Base-by-base conservation (phyloP, 805 yeast genomes). In the Spathaspora passalidarum region DNA sequence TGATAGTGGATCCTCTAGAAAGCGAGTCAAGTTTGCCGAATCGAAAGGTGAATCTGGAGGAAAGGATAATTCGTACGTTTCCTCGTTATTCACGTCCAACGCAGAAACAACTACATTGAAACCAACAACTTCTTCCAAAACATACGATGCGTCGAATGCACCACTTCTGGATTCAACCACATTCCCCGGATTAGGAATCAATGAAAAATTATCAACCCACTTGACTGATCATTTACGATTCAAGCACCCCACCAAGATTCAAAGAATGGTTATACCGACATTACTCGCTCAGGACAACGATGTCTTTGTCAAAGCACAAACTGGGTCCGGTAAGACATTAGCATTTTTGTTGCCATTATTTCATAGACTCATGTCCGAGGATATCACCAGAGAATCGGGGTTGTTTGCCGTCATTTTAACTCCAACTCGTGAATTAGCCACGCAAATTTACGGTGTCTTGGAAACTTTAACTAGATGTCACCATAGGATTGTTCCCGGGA, bases 241-340 rank as follows among this genome's bases (percentile, higher is more conserved):
- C 56, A 56, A 67, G 35, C 69, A 79, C 19, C 99, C 99, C 1
- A 95, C 99, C 0, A 81, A 80, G 54, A 88, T 94, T 53, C 99
- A 94, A 66, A 77, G 88, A 52, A 68, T 85, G 5, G 94, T 86
- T 0, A 71, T 90, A 8, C 96, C 98, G 17, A 60, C 69, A 1
- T 53, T 74, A 37, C 45, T 63, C 26, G 46, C 52, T 13, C 49
- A 57, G 16, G 48, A 59, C 22, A 65, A 72, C 25, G 99, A 94
- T 65, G 68, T 90, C 46, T 86, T 94, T 54, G 86, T 94, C 40
- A 95, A 90, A 60, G 97, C 99, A 0, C 97, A 95, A 66, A 94
- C 99, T 0, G 99, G 99, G 44, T 91, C 98, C 0, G 99, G 99
- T 65, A 94, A 94, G 65, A 94, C 99, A 0, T 66, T 94, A 46